Evolutionary conservation across 2,329 filamentous ascomycete genomes (phyloP).

Genomic region (Thyridium curvatum): DNA sequence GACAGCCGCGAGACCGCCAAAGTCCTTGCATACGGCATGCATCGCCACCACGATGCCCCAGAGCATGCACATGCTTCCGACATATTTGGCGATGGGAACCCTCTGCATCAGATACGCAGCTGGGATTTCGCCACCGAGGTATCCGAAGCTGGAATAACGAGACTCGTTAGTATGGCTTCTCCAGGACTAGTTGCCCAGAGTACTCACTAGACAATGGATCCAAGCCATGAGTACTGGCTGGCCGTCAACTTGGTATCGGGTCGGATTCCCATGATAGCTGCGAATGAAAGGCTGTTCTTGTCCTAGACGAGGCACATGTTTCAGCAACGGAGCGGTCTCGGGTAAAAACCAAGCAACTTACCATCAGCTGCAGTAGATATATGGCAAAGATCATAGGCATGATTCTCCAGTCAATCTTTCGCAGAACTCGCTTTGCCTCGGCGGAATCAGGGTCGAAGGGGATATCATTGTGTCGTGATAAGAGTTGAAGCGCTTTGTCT

Average conservation of each 20-base stretch:
- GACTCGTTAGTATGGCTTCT: not conserved
- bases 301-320: constrained; percentile 3
- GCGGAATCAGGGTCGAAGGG: constrained; percentile 1
- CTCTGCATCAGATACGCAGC: constrained; percentile 1
- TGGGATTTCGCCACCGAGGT: not conserved
- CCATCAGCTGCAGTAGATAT: not conserved
- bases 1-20: not conserved
- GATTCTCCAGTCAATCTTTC: not conserved
- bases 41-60: constrained; percentile 1
- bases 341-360: no score
- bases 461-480: not conserved
- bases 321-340: no score
- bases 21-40: constrained; percentile 1
- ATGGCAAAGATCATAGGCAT: not conserved
- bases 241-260: not conserved
- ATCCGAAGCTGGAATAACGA: no score
- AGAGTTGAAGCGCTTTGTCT: constrained; percentile 1
- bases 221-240: constrained; percentile 2
- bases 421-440: constrained; percentile 11
- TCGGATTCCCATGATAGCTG: constrained; percentile 2
- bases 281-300: constrained; percentile 3
- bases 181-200: not conserved
- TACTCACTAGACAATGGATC: no score
- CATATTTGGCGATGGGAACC: constrained; percentile 1
- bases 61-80: constrained; percentile 1